A percentile compares a stretch with the other conserved stretches of the same genome.
Evolutionary conservation across 768 basidiomycete species (phyloP).

Genomic region (Chlorophyllum brunneum): DNA sequence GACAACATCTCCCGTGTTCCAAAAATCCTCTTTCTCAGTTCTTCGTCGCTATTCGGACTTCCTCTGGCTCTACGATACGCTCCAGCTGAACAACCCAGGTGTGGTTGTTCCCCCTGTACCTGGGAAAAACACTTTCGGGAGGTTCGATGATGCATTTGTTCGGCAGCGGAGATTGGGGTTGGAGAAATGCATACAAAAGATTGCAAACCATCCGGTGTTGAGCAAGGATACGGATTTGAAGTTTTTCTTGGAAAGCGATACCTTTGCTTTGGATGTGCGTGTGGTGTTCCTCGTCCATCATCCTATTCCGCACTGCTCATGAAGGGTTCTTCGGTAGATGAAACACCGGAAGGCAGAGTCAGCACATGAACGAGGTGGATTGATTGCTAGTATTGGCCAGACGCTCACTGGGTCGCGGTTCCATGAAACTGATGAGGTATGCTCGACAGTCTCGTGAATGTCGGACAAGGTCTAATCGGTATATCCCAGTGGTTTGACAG

Average conservation of each 20-base stretch:
- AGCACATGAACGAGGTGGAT: slow-evolving; percentile 72
- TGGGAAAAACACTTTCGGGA: slow-evolving; percentile 90
- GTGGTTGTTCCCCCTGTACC: slow-evolving; percentile 96
- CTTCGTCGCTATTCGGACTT: slow-evolving; percentile 98
- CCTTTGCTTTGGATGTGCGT: slow-evolving; percentile 84
- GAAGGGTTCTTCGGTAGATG: slow-evolving; percentile 53
- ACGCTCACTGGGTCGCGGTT: slow-evolving; percentile 77
- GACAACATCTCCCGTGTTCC: slow-evolving; percentile 84
- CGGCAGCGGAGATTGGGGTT: slow-evolving; percentile 80
- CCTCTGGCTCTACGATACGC: slow-evolving; percentile 90
- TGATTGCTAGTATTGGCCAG: slow-evolving; percentile 82
- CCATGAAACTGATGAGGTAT: slow-evolving; percentile 83
- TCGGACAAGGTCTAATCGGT: slow-evolving; percentile 6
- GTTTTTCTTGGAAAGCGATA: slow-evolving; percentile 91
- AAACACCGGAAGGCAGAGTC: slow-evolving; percentile 82
- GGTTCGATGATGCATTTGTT: slow-evolving; percentile 91
- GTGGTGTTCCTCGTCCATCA: not conserved
- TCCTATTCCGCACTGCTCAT: not conserved
- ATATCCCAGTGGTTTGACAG: slow-evolving; percentile 84
- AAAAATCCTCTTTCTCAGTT: slow-evolving; percentile 85
- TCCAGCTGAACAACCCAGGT: slow-evolving; percentile 89
- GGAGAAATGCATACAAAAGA: slow-evolving; percentile 90
- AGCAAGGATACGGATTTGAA: slow-evolving; percentile 85
- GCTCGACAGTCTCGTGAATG: not conserved
- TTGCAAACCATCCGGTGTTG: slow-evolving; percentile 87